Conservation (phyloP, 208 protist species). For the Trypanosoma scelopori region DNA sequence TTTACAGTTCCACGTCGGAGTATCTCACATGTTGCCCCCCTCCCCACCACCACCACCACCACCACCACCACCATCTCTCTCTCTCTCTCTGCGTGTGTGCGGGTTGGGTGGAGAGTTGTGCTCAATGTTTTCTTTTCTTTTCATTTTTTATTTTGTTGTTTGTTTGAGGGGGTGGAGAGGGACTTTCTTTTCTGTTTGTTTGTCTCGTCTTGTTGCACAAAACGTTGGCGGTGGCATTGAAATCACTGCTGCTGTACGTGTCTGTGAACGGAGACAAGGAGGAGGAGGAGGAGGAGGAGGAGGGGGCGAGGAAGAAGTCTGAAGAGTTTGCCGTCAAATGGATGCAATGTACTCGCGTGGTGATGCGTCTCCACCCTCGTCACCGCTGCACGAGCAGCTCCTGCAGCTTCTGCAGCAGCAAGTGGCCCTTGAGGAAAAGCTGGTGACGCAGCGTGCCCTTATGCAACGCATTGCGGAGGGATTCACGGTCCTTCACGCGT, state of each 20-base stretch:
- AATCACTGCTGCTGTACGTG: background rate
- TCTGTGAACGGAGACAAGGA: too few relatives aligned
- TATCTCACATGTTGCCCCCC: too few relatives aligned
- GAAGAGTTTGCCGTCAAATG: background rate
- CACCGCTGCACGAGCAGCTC: slow-evolving; percentile 17
- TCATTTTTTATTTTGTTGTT: slow-evolving; percentile 19
- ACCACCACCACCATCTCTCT: too few relatives aligned
- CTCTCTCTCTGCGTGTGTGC: slow-evolving; percentile 4
- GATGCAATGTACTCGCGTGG: background rate
- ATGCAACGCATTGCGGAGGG: slow-evolving; percentile 28
- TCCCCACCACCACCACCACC: too few relatives aligned
- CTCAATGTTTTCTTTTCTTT: slow-evolving; percentile 13
- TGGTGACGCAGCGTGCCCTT: slow-evolving; percentile 17
- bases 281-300: too few relatives aligned
- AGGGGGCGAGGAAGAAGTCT: too few relatives aligned
- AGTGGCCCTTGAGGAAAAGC: slow-evolving; percentile 24
- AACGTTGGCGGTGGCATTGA: background rate
- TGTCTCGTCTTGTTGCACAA: too few relatives aligned
- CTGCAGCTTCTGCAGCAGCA: slow-evolving; percentile 25
- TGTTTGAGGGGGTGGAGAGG: too few relatives aligned
- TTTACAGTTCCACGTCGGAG: too few relatives aligned
- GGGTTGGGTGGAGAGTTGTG: too few relatives aligned
- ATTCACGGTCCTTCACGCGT: slow-evolving; percentile 23
- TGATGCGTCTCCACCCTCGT: background rate
- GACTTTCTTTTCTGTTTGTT: too few relatives aligned